phyloP scores from a whole-genome alignment of 78 protist genomes.

The Carpediemonas membranifera region DNA sequence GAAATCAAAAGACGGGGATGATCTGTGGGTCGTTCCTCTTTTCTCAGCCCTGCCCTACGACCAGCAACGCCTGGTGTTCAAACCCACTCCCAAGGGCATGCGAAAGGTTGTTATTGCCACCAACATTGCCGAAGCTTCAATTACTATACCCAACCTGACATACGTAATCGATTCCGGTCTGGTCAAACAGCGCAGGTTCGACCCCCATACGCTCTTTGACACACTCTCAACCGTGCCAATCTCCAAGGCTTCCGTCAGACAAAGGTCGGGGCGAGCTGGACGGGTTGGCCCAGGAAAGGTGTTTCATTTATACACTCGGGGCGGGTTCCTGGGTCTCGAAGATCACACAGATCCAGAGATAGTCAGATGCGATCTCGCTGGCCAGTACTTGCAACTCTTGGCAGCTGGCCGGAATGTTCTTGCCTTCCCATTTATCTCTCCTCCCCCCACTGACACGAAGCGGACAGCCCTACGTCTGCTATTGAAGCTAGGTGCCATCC shows the following conservation, averaged over 20 bases:
- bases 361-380: neutral
- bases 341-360: neutral
- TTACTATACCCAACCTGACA: constrained; percentile 97
- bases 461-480: too few species aligned
- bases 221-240: constrained; percentile 26
- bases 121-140: constrained; percentile 97
- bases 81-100: constrained; percentile 17
- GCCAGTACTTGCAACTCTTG: too few species aligned
- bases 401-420: too few species aligned
- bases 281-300: constrained; percentile 84
- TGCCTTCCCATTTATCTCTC: too few species aligned
- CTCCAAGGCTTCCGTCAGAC: constrained; percentile 73
- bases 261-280: constrained; percentile 93
- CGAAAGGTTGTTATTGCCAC: constrained; percentile 86
- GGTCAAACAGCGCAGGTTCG: constrained; percentile 54
- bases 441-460: too few species aligned
- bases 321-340: neutral
- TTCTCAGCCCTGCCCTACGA: constrained; percentile 14
- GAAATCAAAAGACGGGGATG: too few species aligned
- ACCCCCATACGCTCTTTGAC: neutral
- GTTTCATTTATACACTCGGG: neutral
- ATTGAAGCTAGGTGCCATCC: too few species aligned
- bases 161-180: constrained; percentile 98
- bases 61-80: constrained; percentile 4
- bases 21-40: neutral